Base-by-base conservation (phyloP, 1,284 basidiomycete species). In the Trametes versicolor region DNA sequence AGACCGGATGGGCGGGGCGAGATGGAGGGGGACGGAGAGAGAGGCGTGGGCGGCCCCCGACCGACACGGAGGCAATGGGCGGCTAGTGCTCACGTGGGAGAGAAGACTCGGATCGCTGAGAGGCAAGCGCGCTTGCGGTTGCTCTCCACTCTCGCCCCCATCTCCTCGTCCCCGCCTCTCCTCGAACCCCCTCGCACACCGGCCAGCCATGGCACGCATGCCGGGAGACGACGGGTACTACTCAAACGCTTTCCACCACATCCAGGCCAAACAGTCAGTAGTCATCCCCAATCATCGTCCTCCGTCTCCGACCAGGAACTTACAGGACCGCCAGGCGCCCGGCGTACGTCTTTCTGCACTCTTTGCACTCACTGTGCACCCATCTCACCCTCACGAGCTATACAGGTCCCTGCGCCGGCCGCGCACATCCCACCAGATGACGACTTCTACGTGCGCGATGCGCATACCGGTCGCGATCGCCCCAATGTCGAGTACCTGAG, bases 401-500 rank as follows among this genome's bases (percentile, higher is more conserved):
- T 15, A 3, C 57, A 77, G 75, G 77, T 81, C 6, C 71, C 74
- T 4, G 71, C 73, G 23, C 81, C 80, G 2, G 75, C 70, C n/a
- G 47, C 72, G 2, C 69, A 71, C 55, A 69, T 53, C 25, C 81
- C 80, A 0, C 67, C 71, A 21, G 78, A 81, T 43, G 76, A 77
- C 5, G 75, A 80, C 15, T 79, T 82, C 70, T 81, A 74, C 67
- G 71, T 72, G 39, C 58, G 34, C 39, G 76, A 77, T 63, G 67
- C 64, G 4, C 64, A 67, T 32, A 71, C 72, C 7, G 83, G 86
- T 58, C 77, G 78, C 48, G 78, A 81, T 41, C 86, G 85, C 71
- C 94, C 95, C 23, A 95, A 97, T 77, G 87, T 93, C 70, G 87
- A 91, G 9, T 96, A 95, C 77, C 83, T 99, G 64, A 96, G 94